A percentile compares a stretch with the other conserved stretches of the same genome.
phyloP scores from a whole-genome alignment of 345 rosid species.

The Citrus maxima region DNA sequence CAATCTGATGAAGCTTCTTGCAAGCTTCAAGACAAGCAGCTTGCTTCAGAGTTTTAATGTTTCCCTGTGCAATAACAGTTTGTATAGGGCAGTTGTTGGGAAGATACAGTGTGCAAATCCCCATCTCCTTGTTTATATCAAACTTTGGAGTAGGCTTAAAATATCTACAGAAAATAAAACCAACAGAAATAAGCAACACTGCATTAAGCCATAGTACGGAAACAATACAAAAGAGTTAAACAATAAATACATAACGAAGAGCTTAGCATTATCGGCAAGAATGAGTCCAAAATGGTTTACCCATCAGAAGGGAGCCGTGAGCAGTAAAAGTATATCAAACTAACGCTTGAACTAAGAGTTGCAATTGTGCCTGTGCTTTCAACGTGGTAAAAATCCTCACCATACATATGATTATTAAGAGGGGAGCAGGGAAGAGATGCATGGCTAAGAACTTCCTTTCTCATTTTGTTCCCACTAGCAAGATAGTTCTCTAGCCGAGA shows the following conservation, averaged over 20 bases:
- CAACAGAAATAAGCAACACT: neutral
- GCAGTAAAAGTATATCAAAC: conserved; percentile 72
- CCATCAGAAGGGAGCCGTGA: conserved; percentile 86
- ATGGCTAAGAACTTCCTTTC: conserved; percentile 57
- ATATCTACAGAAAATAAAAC: conserved; percentile 42
- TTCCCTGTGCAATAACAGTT: conserved; percentile 37
- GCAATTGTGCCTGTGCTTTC: conserved; percentile 59
- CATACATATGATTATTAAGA: conserved; percentile 29
- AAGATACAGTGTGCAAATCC: conserved; percentile 47
- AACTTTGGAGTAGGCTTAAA: conserved; percentile 72
- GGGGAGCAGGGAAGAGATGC: conserved; percentile 57
- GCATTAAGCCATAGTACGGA: neutral
- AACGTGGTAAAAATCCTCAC: conserved; percentile 44
- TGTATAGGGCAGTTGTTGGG: conserved; percentile 70
- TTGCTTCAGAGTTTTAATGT: conserved; percentile 44
- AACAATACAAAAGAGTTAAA: neutral
- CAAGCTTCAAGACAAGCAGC: conserved; percentile 85
- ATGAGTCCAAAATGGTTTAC: conserved; percentile 39
- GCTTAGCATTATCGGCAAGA: neutral
- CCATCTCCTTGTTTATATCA: conserved; percentile 41
- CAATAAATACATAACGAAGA: neutral
- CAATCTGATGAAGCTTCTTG: conserved; percentile 57
- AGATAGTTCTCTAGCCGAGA: conserved; percentile 59
- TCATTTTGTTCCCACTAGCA: conserved; percentile 66
- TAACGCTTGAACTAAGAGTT: conserved; percentile 61